Base-by-base conservation (phyloP, 1,139 yeast species). In the Yueomyces sp. region DNA sequence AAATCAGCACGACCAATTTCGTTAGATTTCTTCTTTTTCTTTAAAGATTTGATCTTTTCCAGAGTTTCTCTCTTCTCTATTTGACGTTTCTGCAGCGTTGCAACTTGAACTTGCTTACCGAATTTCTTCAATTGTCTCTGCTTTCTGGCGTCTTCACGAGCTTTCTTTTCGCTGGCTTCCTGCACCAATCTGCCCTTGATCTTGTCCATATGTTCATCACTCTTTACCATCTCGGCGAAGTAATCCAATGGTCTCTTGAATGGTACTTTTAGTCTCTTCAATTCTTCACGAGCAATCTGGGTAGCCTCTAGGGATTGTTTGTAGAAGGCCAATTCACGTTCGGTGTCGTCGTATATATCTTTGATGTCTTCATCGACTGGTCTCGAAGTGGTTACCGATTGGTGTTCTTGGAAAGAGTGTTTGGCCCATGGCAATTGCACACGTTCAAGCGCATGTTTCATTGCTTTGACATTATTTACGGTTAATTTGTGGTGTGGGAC, bases 141-240 rank as follows among this genome's bases (percentile, higher is more conserved):
- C 65, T 82, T 82, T 69, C 84, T 83, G 35, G 97, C 95, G 45
- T 87, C 97, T 63, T 85, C 93, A 41, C 87, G 73, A 2, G 96
- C 96, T 66, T 84, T 84, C 75, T 83, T 85, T 59, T 83, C 81
- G 35, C 93, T 82, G 42, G 95, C 96, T 59, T 86, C 96, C 48
- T 77, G 75, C 39, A 87, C 71, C 55, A 91, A 72, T 64, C 85
- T 86, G 59, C 71, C 70, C 72, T 86, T 87, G 57, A 91, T 73
- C 65, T 78, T 85, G 59, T 87, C 96, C 99, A 91, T 91, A 64
- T 91, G 99, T 63, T 87, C 96, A 63, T 91, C 99, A 47, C 89
- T 81, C 69, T 91, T 91, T 49, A 87, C 85, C 99, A 91, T 91
- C 66, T 91, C 99, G 8, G 99, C 99, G 67, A 91, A 91, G 64